Base-by-base conservation (phyloP, 345 rosid genomes). In the Aegle marmelos region DNA sequence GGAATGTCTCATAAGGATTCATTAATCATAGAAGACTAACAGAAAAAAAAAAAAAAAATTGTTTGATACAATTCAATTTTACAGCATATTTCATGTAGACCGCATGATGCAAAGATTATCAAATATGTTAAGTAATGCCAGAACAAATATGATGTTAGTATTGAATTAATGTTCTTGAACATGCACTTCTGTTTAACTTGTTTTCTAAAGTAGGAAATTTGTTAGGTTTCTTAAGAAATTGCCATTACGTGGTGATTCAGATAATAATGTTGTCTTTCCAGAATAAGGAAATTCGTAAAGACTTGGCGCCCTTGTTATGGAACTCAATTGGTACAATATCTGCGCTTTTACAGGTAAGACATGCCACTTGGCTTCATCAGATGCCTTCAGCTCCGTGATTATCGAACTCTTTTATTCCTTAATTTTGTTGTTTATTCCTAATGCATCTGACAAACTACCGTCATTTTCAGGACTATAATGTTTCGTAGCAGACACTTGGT, bases 221-320 rank as follows among this genome's bases (percentile, higher is more conserved):
- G 31, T n/a, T 37, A 39, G 27, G 50, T 41, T 45, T 41, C 21
- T 68, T 68, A 5, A n/a, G n/a, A n/a, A 41, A 39, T 68, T 68
- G 34, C 58, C 34, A 24, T 9, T 41, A 7, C 5, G 25, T 14
- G 28, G 1, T 65, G 41, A 65, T 65, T 65, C 14, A 22, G 13
- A 36, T 58, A 24, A 21, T 36, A 33, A 24, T 57, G 66, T 13
- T 50, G 22, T 34, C 34, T 34, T 45, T 54, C 33, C 89, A 89
- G 91, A 78, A 75, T 62, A 80, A 80, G 74, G 81, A 72, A 6
- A 21, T 61, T 61, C 76, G 80, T 64, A 84, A 80, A 14, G 85
- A 87, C 25, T 50, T 88, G 84, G 92, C 86, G 11, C 86, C 86
- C 19, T n/a, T 87, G 53, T 45, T 91, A 28, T 91, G 94, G 94